Base-by-base conservation (phyloP, 331 rosid species). In the Acacia pycnantha region DNA sequence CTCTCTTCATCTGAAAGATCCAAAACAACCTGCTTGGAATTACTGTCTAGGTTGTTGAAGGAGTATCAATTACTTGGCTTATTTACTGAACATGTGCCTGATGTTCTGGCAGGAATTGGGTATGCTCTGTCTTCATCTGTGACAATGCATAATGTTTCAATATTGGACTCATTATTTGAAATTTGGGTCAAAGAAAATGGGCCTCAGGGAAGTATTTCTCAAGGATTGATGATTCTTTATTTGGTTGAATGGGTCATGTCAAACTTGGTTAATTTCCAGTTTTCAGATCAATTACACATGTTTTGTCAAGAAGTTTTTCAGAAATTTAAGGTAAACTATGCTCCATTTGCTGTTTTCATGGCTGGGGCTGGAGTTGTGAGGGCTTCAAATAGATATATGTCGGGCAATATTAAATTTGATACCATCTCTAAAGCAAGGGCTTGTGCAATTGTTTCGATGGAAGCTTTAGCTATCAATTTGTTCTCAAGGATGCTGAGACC, bases 71-170 rank as follows among this genome's bases (percentile, higher is more conserved):
- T 90, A 27, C 81, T 88, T 74, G 87, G 87, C 43, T 87, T 84
- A 16, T 79, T 54, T 21, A 65, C 80, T 71, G 87, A 79, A 46
- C 86, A 88, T 65, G n/a, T 91, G 79, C 91, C 98, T 3, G 82
- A 82, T 73, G 86, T 95, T 78, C 86, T 95, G 43, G 98, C 98
- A 10, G 99, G 94, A 46, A 85, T 95, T 75, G 97, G 98, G 29
- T 95, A 93, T 83, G 97, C 94, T 84, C 31, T 95, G 64, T 93
- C 92, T 19, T 90, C 94, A 81, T 89, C 95, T 11, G 79, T 85
- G 71, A 79, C 40, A 83, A 85, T 72, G 83, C 82, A 85, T 85
- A 86, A 74, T 87, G 74, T 65, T 37, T 88, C 81, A 24, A 73
- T 91, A 41, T 83, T 95, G 75, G 90, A 87, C 77, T 89, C 78